Evolutionary conservation across 352 stramenopile genomes (phyloP).

Genomic region (Globisporangium cederbergense): DNA sequence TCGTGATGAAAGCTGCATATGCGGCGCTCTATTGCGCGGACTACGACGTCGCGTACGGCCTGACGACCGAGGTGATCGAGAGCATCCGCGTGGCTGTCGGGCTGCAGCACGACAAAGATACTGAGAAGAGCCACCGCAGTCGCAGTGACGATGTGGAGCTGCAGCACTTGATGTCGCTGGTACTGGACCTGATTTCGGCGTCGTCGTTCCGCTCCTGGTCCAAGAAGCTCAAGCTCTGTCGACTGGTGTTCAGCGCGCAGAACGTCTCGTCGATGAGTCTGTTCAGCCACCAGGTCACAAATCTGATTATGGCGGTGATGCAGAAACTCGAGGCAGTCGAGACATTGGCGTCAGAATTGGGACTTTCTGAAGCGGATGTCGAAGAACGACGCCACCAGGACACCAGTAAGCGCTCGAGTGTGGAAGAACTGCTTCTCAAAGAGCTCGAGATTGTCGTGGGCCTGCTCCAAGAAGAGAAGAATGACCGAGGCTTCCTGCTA

Average conservation of each 20-base stretch:
- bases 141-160: slow-evolving; percentile 26
- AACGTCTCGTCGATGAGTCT: slow-evolving; percentile 18
- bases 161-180: slow-evolving; percentile 51
- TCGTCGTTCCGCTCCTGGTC: slow-evolving; percentile 57
- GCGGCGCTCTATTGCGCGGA: slow-evolving; percentile 65
- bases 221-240: slow-evolving; percentile 53
- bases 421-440: slow-evolving; percentile 47
- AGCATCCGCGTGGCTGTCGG: slow-evolving; percentile 14
- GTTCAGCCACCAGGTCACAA: slow-evolving; percentile 46
- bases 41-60: slow-evolving; percentile 49
- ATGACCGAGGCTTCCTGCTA: slow-evolving; percentile 50
- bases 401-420: slow-evolving; percentile 20
- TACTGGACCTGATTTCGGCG: slow-evolving; percentile 61
- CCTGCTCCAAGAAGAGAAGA: slow-evolving; percentile 55
- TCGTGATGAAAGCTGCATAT: slow-evolving; percentile 65
- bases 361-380: slow-evolving; percentile 58
- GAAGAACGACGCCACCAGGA: slow-evolving; percentile 42
- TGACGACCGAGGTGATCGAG: slow-evolving; percentile 42
- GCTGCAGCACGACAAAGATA: background rate
- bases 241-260: slow-evolving; percentile 29
- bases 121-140: background rate
- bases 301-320: slow-evolving; percentile 43
- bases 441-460: slow-evolving; percentile 69
- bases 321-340: slow-evolving; percentile 57
- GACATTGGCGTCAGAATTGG: slow-evolving; percentile 50